Evolutionary conservation across 495 filamentous ascomycete species (phyloP).

Genomic region (Penicillium daleae): DNA sequence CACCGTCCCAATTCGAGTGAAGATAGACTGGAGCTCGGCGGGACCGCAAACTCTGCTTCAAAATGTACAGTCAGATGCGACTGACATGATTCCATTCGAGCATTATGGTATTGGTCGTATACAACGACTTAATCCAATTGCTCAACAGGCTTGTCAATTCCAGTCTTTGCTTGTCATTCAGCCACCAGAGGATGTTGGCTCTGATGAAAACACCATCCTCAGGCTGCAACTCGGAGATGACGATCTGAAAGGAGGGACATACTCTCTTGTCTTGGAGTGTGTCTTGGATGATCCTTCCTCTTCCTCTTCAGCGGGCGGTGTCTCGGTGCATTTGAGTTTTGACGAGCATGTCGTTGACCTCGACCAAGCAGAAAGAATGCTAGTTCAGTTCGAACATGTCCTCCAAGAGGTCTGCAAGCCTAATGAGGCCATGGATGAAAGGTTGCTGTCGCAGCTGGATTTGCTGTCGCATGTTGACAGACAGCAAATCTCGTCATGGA

Average conservation of each 20-base stretch:
- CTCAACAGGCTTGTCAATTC: slow-evolving; percentile 56
- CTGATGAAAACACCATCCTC: neutral
- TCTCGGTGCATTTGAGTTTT: neutral
- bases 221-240: neutral
- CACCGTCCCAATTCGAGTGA: slow-evolving; percentile 55
- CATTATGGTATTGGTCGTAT: slow-evolving; percentile 57
- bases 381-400: neutral
- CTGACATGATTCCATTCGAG: slow-evolving; percentile 44
- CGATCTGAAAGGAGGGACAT: neutral
- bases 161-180: slow-evolving; percentile 41
- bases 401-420: neutral
- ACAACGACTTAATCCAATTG: slow-evolving; percentile 49
- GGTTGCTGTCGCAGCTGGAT: neutral
- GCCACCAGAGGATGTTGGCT: neutral
- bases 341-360: neutral
- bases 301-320: neutral
- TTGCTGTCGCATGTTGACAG: neutral
- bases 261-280: neutral
- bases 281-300: neutral
- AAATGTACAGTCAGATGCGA: slow-evolving; percentile 38
- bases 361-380: neutral
- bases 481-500: slow-evolving; percentile 1
- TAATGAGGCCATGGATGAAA: neutral
- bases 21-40: slow-evolving; percentile 18
- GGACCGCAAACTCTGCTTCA: slow-evolving; percentile 41